phyloP scores from a whole-genome alignment of 441 rosid species.

The Populus trichocarpa region DNA sequence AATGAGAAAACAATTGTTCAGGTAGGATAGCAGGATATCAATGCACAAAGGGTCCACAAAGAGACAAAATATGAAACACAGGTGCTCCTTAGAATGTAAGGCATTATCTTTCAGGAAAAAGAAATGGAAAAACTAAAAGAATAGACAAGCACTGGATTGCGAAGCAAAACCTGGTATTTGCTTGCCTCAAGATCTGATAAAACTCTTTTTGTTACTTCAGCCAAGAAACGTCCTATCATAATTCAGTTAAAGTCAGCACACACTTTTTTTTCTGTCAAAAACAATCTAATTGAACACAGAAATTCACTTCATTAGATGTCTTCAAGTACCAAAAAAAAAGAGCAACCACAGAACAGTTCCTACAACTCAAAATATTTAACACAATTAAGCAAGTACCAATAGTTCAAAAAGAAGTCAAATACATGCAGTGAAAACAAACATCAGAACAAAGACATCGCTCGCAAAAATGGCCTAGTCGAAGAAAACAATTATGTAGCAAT shows the following conservation, averaged over 20 bases:
- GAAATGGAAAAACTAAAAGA: not conserved
- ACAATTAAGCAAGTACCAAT: not conserved
- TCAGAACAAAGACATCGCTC: not conserved
- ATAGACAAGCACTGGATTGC: not conserved
- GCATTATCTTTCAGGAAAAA: not conserved
- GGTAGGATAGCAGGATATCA: not conserved
- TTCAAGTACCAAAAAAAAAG: not conserved
- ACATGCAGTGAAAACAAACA: not conserved
- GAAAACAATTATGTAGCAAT: not conserved
- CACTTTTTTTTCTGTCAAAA: not conserved
- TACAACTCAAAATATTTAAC: not conserved
- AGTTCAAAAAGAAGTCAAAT: not conserved
- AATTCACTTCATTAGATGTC: not conserved
- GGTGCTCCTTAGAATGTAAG: not conserved
- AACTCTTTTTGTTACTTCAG: constrained; percentile 72
- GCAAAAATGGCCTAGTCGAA: not conserved
- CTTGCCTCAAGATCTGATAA: constrained; percentile 67
- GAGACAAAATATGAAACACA: not conserved
- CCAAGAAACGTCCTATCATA: constrained; percentile 64
- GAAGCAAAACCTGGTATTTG: constrained; percentile 57
- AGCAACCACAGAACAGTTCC: not conserved
- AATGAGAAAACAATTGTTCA: not conserved
- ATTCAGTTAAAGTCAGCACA: constrained; percentile 20
- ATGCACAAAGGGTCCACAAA: not conserved
- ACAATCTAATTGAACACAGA: not conserved